Evolutionary conservation across 768 basidiomycete genomes (phyloP).

Genomic region (Naganishia kalamii): DNA sequence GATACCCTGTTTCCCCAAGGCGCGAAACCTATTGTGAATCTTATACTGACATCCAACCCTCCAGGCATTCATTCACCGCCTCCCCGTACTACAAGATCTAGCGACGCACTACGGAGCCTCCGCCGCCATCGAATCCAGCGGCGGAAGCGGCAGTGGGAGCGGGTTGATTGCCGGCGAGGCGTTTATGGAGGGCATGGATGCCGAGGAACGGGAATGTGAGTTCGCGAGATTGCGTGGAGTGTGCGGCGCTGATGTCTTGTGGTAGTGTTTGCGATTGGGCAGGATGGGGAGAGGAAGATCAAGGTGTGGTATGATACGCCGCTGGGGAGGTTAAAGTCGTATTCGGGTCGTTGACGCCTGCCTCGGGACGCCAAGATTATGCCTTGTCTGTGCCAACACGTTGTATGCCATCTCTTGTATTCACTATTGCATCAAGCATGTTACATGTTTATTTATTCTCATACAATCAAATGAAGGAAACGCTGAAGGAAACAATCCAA

Average conservation of each 20-base stretch:
- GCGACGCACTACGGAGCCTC: slow-evolving; percentile 32
- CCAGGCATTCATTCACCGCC: slow-evolving; percentile 40
- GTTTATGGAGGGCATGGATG: slow-evolving; percentile 86
- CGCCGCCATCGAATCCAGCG: slow-evolving; percentile 74
- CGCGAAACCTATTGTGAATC: too few species aligned
- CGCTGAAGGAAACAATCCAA: too few species aligned
- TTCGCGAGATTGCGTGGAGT: slow-evolving; percentile 26
- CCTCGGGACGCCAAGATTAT: neutral
- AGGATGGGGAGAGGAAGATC: slow-evolving; percentile 68
- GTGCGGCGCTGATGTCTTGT: slow-evolving; percentile 3
- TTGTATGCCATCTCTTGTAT: slow-evolving; percentile 5
- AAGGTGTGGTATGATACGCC: slow-evolving; percentile 72
- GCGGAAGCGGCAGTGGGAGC: slow-evolving; percentile 65
- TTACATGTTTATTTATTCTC: too few species aligned
- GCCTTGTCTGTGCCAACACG: neutral
- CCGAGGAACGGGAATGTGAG: slow-evolving; percentile 85
- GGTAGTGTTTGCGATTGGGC: slow-evolving; percentile 76
- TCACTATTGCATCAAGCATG: neutral
- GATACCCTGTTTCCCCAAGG: too few species aligned
- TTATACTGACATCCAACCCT: slow-evolving; percentile 5
- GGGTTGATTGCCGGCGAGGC: slow-evolving; percentile 57
- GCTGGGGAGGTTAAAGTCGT: slow-evolving; percentile 9
- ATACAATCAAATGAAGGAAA: too few species aligned
- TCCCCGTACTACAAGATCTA: slow-evolving; percentile 43
- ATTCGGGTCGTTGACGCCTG: slow-evolving; percentile 1